Evolutionary conservation across 108 stramenopile genomes (phyloP).

Genomic region (Nitzschia sp.): DNA sequence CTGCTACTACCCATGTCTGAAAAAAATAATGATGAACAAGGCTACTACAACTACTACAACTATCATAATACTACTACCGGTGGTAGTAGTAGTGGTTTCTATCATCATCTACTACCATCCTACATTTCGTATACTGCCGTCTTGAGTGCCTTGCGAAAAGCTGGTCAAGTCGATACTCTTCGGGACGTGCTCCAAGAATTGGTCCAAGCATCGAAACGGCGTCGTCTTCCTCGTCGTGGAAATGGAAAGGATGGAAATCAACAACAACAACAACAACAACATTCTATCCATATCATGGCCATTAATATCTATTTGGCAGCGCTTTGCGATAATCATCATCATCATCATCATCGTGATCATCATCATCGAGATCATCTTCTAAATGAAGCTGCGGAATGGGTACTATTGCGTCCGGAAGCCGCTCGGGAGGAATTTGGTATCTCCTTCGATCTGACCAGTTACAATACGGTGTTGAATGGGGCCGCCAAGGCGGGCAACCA

Average conservation of each 20-base stretch:
- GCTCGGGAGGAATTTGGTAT: constrained; percentile 40
- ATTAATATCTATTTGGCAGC: constrained; percentile 75
- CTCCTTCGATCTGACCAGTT: constrained; percentile 55
- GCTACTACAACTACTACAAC: no score
- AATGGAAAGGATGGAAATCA: constrained; percentile 5
- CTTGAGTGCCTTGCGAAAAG: constrained; percentile 40
- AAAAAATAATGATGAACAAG: no score
- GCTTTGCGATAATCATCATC: constrained; percentile 57
- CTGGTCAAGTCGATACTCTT: constrained; percentile 37
- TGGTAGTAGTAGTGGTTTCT: no score
- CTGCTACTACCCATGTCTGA: no score
- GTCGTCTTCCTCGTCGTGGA: background rate
- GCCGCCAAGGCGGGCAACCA: constrained; percentile 54
- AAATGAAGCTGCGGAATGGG: background rate
- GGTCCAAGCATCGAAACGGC: constrained; percentile 31
- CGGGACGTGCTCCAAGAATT: constrained; percentile 38
- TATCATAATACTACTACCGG: no score
- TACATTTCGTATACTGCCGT: constrained; percentile 50
- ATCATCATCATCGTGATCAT: constrained; percentile 4
- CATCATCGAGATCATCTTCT: constrained; percentile 30
- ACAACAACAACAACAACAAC: constrained; percentile 4
- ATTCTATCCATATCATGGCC: constrained; percentile 24
- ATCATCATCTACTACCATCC: no score
- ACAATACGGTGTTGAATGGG: constrained; percentile 53
- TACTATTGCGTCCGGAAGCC: constrained; percentile 1